Percentiles rank a stretch among this genome's conserved stretches.
Evolutionary conservation across 306 rosid species (phyloP).

Genomic region (Ormosia emarginata): DNA sequence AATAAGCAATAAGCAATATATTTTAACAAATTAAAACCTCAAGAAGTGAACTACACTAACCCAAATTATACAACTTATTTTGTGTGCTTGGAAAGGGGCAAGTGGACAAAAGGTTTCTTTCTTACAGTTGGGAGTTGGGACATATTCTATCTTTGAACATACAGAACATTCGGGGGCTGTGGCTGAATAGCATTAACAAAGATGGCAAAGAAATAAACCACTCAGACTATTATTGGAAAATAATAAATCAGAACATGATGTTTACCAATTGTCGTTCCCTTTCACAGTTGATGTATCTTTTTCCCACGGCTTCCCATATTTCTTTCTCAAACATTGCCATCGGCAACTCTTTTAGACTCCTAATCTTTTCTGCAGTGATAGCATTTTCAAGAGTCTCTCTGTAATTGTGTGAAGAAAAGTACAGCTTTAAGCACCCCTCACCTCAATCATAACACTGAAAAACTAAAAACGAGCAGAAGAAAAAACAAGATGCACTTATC

Average conservation of each 20-base stretch:
- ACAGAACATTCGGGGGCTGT: background rate
- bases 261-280: slow-evolving; percentile 53
- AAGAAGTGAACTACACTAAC: background rate
- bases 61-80: background rate
- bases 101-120: background rate
- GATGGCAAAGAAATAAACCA: background rate
- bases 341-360: slow-evolving; percentile 34
- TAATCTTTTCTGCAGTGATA: slow-evolving; percentile 33
- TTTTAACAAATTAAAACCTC: background rate
- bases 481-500: background rate
- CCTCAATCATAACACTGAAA: background rate
- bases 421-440: background rate
- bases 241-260: slow-evolving; percentile 3
- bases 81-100: background rate
- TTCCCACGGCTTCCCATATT: slow-evolving; percentile 53
- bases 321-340: slow-evolving; percentile 46
- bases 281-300: background rate
- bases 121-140: background rate
- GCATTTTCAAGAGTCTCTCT: slow-evolving; percentile 32
- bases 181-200: background rate
- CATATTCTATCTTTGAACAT: background rate
- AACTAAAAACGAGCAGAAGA: background rate
- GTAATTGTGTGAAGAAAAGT: background rate
- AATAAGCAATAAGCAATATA: background rate
- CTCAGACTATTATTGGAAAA: background rate